These are phyloP conservation scores for Botrytis medusae DNA, from an alignment of 2,329 filamentous ascomycete genomes.

Conservation along the genomic window DNA sequence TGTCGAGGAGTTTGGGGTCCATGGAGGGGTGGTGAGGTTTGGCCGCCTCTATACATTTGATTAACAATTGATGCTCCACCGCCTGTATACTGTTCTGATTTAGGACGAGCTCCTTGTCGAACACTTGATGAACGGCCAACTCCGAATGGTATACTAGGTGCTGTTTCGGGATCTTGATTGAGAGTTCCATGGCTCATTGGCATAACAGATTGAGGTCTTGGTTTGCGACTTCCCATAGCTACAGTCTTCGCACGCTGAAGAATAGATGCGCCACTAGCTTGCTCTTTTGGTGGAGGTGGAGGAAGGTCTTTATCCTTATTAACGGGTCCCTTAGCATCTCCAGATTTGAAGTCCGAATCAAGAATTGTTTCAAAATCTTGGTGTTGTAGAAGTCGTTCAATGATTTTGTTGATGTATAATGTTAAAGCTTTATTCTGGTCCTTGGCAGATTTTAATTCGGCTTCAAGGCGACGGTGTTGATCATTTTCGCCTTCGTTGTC, in stretches of 20 bases:
- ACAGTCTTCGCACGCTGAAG: slow-evolving; percentile 63
- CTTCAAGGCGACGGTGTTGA: slow-evolving; percentile 67
- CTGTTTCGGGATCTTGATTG: slow-evolving; percentile 65
- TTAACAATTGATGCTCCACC: slow-evolving; percentile 72
- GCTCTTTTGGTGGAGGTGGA: slow-evolving; percentile 59
- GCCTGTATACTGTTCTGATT: slow-evolving; percentile 61
- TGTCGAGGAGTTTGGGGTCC: slow-evolving; percentile 54
- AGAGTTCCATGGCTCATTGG: slow-evolving; percentile 46
- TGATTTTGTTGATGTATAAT: slow-evolving; percentile 98
- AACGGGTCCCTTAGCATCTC: slow-evolving; percentile 23
- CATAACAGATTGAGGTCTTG: slow-evolving; percentile 59
- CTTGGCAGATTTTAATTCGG: slow-evolving; percentile 75
- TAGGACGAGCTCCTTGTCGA: slow-evolving; percentile 53
- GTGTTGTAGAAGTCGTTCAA: slow-evolving; percentile 89
- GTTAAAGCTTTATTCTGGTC: slow-evolving; percentile 97
- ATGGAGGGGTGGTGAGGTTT: slow-evolving; percentile 56
- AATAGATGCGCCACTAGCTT: slow-evolving; percentile 48
- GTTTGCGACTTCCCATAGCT: slow-evolving; percentile 46
- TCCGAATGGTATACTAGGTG: slow-evolving; percentile 72
- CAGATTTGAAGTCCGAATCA: slow-evolving; percentile 62
- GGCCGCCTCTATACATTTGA: slow-evolving; percentile 81
- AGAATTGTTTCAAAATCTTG: slow-evolving; percentile 94
- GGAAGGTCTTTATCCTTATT: slow-evolving; percentile 77
- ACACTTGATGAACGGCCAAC: slow-evolving; percentile 55
- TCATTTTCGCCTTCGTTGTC: slow-evolving; percentile 62